Percentiles rank a stretch among this genome's conserved stretches.
phyloP scores from a whole-genome alignment of 352 stramenopile species.

The Phytopythium ostracodes region DNA sequence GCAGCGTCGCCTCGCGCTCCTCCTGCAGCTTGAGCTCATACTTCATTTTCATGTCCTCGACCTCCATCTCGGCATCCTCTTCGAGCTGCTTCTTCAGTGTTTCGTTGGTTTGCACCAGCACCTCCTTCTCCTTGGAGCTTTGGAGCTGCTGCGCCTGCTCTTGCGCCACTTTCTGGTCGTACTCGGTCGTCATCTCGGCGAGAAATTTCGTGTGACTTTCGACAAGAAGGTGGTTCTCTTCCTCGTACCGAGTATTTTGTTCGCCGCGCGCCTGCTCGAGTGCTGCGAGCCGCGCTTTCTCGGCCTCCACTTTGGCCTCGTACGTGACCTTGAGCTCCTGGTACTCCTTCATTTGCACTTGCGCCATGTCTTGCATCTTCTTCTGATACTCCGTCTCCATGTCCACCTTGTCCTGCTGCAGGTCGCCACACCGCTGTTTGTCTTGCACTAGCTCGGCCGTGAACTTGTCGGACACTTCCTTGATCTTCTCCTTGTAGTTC shows the following conservation, averaged over 20 bases:
- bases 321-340: constrained; percentile 90
- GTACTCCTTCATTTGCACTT: constrained; percentile 85
- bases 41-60: constrained; percentile 89
- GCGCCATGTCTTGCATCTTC: constrained; percentile 88
- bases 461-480: constrained; percentile 94
- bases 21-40: constrained; percentile 90
- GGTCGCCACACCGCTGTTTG: constrained; percentile 85
- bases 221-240: constrained; percentile 74
- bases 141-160: constrained; percentile 78
- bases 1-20: constrained; percentile 88
- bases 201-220: constrained; percentile 84
- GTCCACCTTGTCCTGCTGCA: constrained; percentile 88
- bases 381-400: constrained; percentile 92
- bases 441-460: constrained; percentile 92
- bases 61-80: constrained; percentile 93
- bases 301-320: constrained; percentile 88
- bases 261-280: constrained; percentile 71
- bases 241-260: constrained; percentile 67
- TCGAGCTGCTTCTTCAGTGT: constrained; percentile 89
- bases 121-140: constrained; percentile 55
- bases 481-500: constrained; percentile 95
- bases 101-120: constrained; percentile 87
- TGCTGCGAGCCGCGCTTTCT: constrained; percentile 87
- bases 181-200: constrained; percentile 91
- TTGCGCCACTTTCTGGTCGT: constrained; percentile 85